Base-by-base conservation (phyloP, 1,139 yeast species). In the Komagataea norvegica region DNA sequence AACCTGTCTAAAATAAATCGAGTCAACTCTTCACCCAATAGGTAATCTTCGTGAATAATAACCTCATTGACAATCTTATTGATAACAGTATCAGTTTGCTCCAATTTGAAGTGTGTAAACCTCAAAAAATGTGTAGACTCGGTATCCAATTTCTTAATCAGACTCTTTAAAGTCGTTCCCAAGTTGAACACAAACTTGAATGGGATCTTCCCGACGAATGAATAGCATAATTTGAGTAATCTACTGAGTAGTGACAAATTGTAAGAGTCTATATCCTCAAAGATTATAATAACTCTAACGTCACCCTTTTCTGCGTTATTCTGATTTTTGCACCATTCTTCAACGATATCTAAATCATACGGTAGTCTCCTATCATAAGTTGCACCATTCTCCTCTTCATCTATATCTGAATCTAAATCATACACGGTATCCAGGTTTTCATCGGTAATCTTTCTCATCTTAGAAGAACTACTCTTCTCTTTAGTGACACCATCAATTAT, bases 241-340 rank as follows among this genome's bases (percentile, higher is more conserved):
- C 42, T 44, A 26, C 46, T 46, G 11, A 56, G 26, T 10, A 50
- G 28, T 2, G 40, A 11, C 5, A 46, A 33, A 22, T 46, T 50
- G 37, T 54, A 53, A 3, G 59, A 49, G 29, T 55, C 57, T 8
- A 52, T 29, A 33, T 56, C 58, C 34, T 54, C 53, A 23, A 56
- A 42, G 0, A 55, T 30, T 3, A 55, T 23, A 5, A 54, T 46
- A 7, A 55, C 31, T 20, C 56, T 43, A 4, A 48, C 29, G 14
- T 48, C 44, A n/a, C 33, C 27, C 26, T 36, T 35, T 8, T 14
- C 23, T 6, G 38, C 26, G 7, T 25, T 23, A 29, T 39, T 37
- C 10, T 38, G 35, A 8, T 39, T 33, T 5, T 30, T 20, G 27
- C 54, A 49, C 54, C 56, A 54, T 11, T 55, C 54, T 4, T 45